phyloP scores from a whole-genome alignment of 768 basidiomycete species.

The Amyloporia xantha region DNA sequence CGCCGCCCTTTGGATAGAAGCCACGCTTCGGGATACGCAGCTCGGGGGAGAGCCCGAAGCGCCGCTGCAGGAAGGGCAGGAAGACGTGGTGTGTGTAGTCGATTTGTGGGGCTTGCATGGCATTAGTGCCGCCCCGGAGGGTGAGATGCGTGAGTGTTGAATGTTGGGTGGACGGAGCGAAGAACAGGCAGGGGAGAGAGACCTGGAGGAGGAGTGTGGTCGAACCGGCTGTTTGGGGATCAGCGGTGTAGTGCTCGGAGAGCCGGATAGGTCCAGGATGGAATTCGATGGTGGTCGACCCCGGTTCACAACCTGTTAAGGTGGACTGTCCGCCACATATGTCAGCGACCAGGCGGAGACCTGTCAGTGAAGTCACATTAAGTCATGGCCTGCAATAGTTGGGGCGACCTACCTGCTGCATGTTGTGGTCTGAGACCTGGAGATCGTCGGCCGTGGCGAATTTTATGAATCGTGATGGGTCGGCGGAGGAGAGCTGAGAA shows the following conservation, averaged over 20 bases:
- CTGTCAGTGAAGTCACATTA: conserved; percentile 26
- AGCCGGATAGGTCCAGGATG: conserved; percentile 39
- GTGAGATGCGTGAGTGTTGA: conserved; percentile 38
- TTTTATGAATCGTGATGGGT: conserved; percentile 52
- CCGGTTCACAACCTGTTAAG: conserved; percentile 47
- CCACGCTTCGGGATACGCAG: conserved; percentile 53
- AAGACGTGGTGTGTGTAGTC: conserved; percentile 63
- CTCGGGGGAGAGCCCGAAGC: conserved; percentile 40
- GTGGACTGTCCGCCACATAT: conserved; percentile 53
- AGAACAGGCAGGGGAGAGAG: conserved; percentile 62
- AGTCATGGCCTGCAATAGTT: not conserved
- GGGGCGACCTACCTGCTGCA: conserved; percentile 42
- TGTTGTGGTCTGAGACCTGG: conserved; percentile 73
- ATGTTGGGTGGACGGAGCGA: conserved; percentile 19
- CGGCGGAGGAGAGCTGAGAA: conserved; percentile 60
- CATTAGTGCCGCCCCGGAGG: conserved; percentile 70
- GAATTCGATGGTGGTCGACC: conserved; percentile 51
- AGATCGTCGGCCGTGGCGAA: conserved; percentile 49
- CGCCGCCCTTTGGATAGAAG: conserved; percentile 71
- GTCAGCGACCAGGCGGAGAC: conserved; percentile 56
- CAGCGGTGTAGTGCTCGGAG: conserved; percentile 37
- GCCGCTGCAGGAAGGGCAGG: conserved; percentile 57
- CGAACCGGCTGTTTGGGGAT: conserved; percentile 60
- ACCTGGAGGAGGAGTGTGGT: conserved; percentile 68
- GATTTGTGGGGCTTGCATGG: conserved; percentile 62